Base-by-base conservation (phyloP, 148 eudicot genomes). In the Fagopyrum tataricum region DNA sequence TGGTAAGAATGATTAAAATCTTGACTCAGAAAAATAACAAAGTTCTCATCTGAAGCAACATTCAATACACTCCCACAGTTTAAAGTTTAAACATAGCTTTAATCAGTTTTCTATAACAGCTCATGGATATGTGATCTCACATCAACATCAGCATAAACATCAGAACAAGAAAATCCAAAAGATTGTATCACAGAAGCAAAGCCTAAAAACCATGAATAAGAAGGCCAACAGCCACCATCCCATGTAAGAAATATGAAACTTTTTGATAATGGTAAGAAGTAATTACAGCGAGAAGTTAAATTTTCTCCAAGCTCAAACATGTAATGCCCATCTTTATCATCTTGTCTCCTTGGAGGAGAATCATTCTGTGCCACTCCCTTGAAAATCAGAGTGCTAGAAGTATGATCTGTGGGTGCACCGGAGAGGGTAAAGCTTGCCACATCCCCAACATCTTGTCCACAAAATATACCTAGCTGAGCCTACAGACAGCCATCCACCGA, bases 311-410 rank as follows among this genome's bases (percentile, higher is more conserved):
- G 77, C 74, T 75, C 74, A 76, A 79, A 92, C 59, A 83, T 87
- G 71, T 84, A 92, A 83, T 92, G 97, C 4, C 97, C 97, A 58
- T 90, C 94, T 42, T 77, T 89, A 79, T 92, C 97, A 81, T 90
- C 97, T 1, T 85, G 86, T 78, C 93, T 84, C 76, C 52, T 75
- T 6, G 90, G 96, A 6, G 97, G 97, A 4, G 97, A 84, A 20
- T 81, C 84, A 48, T 90, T 81, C 15, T 85, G 84, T 80, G 81
- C 80, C 68, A 80, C 80, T 75, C 79, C 90, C 82, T 85, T 89
- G 73, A 66, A 76, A 81, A 77, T 82, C 68, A 87, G 76, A 76
- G 88, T 78, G 81, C 80, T 82, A 84, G 84, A 31, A 72, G 80
- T 78, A 82, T 78, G 78, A 75, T 87, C 91, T n/a, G 83, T 72